Percentiles rank a stretch among this genome's conserved stretches.
phyloP scores from a whole-genome alignment of 345 rosid genomes.

The Citrus medica region DNA sequence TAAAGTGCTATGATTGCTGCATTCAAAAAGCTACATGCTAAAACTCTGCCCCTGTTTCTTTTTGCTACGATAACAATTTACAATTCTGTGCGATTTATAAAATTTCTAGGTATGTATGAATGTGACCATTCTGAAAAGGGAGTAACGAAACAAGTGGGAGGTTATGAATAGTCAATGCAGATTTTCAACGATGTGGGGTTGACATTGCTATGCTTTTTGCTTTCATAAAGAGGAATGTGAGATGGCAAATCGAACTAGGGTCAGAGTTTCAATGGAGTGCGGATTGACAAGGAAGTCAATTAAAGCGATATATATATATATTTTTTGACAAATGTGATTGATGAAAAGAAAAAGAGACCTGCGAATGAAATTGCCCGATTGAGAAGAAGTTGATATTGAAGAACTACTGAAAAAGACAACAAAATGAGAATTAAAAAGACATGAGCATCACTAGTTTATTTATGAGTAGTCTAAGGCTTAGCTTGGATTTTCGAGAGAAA shows the following conservation, averaged over 20 bases:
- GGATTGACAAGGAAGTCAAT: neutral
- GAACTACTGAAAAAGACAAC: neutral
- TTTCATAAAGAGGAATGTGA: conserved; percentile 6
- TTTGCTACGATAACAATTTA: neutral
- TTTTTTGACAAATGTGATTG: neutral
- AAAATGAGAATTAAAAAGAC: neutral
- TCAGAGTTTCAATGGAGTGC: conserved; percentile 23
- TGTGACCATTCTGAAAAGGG: neutral
- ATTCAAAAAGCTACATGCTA: conserved; percentile 13
- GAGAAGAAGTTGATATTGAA: neutral
- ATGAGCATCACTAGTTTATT: neutral
- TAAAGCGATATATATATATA: no score
- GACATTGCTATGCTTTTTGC: conserved; percentile 24
- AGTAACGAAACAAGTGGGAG: conserved; percentile 5
- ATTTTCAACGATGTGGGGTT: conserved; percentile 32
- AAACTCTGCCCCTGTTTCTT: neutral
- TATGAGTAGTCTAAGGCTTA: neutral
- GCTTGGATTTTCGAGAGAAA: neutral
- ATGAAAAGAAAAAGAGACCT: neutral
- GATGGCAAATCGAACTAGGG: conserved; percentile 14
- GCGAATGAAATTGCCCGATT: neutral
- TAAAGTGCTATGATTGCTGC: conserved; percentile 19
- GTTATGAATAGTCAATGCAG: neutral
- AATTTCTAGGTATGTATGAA: conserved; percentile 6
- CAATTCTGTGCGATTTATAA: neutral